These are phyloP conservation scores for Aspergillus quadricinctus DNA, from an alignment of 2,329 filamentous ascomycete species.

Conservation along the genomic window DNA sequence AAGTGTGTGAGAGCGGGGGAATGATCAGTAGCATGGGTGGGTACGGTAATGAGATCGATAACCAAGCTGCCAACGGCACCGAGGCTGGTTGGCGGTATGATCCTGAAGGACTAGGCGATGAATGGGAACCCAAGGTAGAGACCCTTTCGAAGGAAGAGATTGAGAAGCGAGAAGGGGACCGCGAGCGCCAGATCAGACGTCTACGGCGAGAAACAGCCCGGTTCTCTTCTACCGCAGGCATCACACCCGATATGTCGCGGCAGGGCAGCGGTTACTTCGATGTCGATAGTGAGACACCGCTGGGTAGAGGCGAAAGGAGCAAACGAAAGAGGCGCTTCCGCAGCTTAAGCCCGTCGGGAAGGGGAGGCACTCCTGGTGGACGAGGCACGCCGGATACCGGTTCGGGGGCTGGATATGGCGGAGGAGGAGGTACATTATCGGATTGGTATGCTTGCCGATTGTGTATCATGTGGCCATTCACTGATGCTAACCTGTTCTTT, in stretches of 20 bases:
- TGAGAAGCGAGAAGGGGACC: constrained; percentile 90
- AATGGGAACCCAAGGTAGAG: constrained; percentile 81
- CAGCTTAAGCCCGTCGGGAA: constrained; percentile 75
- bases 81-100: constrained; percentile 96
- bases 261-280: constrained; percentile 57
- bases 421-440: constrained; percentile 59
- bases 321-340: constrained; percentile 95
- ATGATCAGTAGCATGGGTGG: constrained; percentile 70
- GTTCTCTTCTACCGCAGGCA: constrained; percentile 81
- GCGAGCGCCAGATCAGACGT: constrained; percentile 83
- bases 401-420: constrained; percentile 64
- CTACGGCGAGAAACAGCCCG: constrained; percentile 85
- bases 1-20: constrained; percentile 87
- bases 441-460: constrained; percentile 48
- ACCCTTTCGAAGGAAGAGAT: constrained; percentile 90
- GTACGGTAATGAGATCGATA: constrained; percentile 70
- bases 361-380: constrained; percentile 62
- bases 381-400: constrained; percentile 72
- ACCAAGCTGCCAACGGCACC: constrained; percentile 76
- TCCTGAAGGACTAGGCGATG: constrained; percentile 77
- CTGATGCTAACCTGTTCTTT: constrained; percentile 4
- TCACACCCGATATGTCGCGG: constrained; percentile 69
- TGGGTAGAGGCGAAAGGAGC: constrained; percentile 85
- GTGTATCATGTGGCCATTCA: not conserved
- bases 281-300: constrained; percentile 65